Conservation (phyloP, 306 rosid genomes). For the Abrus pulchellus region DNA sequence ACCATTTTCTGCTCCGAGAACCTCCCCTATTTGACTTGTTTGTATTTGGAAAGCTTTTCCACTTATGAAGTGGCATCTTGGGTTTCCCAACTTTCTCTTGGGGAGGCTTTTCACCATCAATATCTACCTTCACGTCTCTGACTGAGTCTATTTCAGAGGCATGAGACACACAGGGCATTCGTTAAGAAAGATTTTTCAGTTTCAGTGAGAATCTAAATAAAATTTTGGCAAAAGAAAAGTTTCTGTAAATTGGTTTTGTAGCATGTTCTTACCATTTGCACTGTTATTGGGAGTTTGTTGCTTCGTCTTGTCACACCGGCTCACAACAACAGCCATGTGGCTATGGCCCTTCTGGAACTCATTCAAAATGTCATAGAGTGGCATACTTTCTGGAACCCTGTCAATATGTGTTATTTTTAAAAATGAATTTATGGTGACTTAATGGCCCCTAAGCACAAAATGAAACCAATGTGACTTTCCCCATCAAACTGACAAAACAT, state of each 20-base stretch:
- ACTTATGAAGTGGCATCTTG: constrained; percentile 75
- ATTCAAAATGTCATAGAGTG: constrained; percentile 92
- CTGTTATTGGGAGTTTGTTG: constrained; percentile 49
- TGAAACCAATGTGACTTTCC: constrained; percentile 29
- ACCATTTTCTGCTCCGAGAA: constrained; percentile 79
- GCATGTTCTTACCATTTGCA: constrained; percentile 59
- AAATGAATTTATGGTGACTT: constrained; percentile 15
- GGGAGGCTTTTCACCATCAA: constrained; percentile 74
- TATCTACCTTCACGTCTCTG: constrained; percentile 74
- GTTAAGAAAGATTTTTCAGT: background rate
- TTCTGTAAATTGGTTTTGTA: background rate
- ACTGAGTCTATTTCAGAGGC: constrained; percentile 51
- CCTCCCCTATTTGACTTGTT: constrained; percentile 58
- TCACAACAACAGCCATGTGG: constrained; percentile 93
- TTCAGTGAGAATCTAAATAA: constrained; percentile 1
- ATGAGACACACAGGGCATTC: constrained; percentile 22
- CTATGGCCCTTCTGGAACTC: constrained; percentile 99
- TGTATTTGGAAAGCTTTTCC: constrained; percentile 78
- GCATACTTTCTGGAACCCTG: constrained; percentile 92
- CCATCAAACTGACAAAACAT: constrained; percentile 39
- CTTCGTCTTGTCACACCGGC: constrained; percentile 53
- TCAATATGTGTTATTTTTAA: constrained; percentile 25
- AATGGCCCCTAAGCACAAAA: constrained; percentile 18
- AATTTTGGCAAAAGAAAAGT: constrained; percentile 4
- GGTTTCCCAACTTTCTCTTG: constrained; percentile 68